Conservation (phyloP, 2,329 filamentous ascomycete species). For the Nemania bipapillata region DNA sequence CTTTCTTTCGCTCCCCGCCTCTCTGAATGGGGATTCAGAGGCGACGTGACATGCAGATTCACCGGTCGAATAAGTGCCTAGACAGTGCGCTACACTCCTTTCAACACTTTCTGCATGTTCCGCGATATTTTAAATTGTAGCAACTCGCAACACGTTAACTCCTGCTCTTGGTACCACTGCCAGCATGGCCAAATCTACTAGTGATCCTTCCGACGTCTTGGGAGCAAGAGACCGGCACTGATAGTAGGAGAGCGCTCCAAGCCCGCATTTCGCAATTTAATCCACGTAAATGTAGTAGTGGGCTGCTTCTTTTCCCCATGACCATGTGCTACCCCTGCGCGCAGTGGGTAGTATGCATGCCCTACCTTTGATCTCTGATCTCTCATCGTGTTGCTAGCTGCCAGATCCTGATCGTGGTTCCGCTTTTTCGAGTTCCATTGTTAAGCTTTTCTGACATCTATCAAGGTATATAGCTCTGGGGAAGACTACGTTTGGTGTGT, state of each 20-base stretch:
- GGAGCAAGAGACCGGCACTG: neutral
- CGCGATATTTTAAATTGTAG: constrained; percentile 10
- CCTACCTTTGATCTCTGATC: constrained; percentile 1
- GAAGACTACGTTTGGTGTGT: constrained; percentile 41
- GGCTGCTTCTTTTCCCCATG: constrained; percentile 37
- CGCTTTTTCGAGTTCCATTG: constrained; percentile 8
- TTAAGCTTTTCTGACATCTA: constrained; percentile 25
- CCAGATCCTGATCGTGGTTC: constrained; percentile 40
- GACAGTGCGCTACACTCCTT: constrained; percentile 38
- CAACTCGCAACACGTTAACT: constrained; percentile 2
- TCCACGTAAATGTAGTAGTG: constrained; percentile 15
- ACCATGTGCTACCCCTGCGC: constrained; percentile 51
- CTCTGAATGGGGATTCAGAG: constrained; percentile 30
- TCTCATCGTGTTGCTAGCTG: constrained; percentile 38
- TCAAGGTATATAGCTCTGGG: constrained; percentile 27
- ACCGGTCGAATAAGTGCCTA: constrained; percentile 39
- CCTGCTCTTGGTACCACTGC: constrained; percentile 1
- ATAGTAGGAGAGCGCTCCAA: neutral
- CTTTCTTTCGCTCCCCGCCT: constrained; percentile 34
- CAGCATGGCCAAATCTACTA: neutral
- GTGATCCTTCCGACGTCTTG: neutral
- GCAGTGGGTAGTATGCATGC: constrained; percentile 47
- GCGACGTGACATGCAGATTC: constrained; percentile 41
- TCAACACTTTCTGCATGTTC: constrained; percentile 4
- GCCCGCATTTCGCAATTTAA: neutral